Evolutionary conservation across 2,329 filamentous ascomycete species (phyloP), one percentile per base, ranked within the genome.

Genomic region (Hypoxylon sp.): DNA sequence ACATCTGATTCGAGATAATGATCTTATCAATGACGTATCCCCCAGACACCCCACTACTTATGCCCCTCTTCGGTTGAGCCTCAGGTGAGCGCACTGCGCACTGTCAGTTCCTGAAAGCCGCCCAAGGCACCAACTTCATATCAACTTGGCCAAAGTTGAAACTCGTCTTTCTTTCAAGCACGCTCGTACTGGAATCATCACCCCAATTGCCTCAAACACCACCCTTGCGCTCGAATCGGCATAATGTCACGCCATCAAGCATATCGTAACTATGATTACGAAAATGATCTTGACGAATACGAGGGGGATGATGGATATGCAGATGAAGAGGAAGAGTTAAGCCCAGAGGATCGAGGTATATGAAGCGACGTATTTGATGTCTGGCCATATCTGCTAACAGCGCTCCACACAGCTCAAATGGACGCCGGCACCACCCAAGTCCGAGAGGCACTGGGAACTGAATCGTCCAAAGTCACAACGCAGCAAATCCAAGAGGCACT

Each of bases 401-500:
- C 27, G 13, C n/a, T 8, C 5, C 3, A 46, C 21, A 33, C 45
- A 73, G 71, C 65, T 51, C 68, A 71, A 59, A 83, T 96, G 83
- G 81, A 82, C 33, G 74, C 83, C 33, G 88, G 87, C 47, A 91
- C 88, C 0, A 78, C 81, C 33, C 81, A 88, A 63, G 89, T 96
- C 29, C 82, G 85, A 56, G 79, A 80, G 60, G 81, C 83, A 7
- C 79, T 97, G n/a, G 88, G 86, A 5, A 74, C 77, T 8, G 80
- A 84, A 58, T 79, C 81, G 26, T 77, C 77, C 63, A 86, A 84
- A 60, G 81, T 88, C 67, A 83, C 81, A 29, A 77, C 74, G 41
- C 74, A 70, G 31, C 89, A 97, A 70, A 94, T 97, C 61, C 87
- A 96, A 72, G 94, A 98, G 60, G 85, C 93, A 0, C 76, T 99